Conservation (phyloP, 176 grass and related monocot species). For the Thinopyrum elongatum region DNA sequence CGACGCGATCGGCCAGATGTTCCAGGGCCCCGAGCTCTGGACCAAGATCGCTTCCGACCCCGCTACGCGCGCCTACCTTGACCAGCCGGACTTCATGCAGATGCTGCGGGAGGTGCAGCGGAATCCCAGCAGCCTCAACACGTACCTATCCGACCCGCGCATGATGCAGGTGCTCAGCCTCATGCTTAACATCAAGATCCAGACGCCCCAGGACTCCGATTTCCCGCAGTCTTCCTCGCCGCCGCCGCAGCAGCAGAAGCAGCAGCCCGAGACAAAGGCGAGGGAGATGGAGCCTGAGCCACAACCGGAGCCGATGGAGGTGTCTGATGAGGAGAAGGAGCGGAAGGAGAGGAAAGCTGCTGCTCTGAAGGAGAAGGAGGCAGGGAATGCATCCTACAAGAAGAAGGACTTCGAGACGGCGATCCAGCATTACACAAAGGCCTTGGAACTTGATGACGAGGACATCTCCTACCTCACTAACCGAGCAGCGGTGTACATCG, state of each 20-base stretch:
- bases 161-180: constrained; percentile 97
- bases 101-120: constrained; percentile 90
- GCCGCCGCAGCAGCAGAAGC: constrained; percentile 17
- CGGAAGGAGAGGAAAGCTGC: constrained; percentile 64
- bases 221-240: constrained; percentile 28
- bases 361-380: constrained; percentile 83
- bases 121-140: constrained; percentile 71
- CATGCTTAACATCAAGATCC: constrained; percentile 95
- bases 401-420: constrained; percentile 96
- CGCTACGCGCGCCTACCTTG: constrained; percentile 66
- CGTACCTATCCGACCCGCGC: constrained; percentile 72
- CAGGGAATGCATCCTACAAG: constrained; percentile 93
- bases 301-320: constrained; percentile 74
- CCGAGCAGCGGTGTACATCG: constrained; percentile 88
- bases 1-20: constrained; percentile 68
- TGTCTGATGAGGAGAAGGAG: constrained; percentile 50
- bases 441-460: constrained; percentile 72
- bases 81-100: constrained; percentile 79
- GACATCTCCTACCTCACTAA: constrained; percentile 96
- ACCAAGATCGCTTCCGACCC: constrained; percentile 82
- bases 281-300: constrained; percentile 41
- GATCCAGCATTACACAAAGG: constrained; percentile 81
- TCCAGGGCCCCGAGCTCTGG: constrained; percentile 95
- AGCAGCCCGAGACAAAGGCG: constrained; percentile 27
- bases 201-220: constrained; percentile 37